Base-by-base conservation (phyloP, 495 filamentous ascomycete species). In the Acidomyces sp. region DNA sequence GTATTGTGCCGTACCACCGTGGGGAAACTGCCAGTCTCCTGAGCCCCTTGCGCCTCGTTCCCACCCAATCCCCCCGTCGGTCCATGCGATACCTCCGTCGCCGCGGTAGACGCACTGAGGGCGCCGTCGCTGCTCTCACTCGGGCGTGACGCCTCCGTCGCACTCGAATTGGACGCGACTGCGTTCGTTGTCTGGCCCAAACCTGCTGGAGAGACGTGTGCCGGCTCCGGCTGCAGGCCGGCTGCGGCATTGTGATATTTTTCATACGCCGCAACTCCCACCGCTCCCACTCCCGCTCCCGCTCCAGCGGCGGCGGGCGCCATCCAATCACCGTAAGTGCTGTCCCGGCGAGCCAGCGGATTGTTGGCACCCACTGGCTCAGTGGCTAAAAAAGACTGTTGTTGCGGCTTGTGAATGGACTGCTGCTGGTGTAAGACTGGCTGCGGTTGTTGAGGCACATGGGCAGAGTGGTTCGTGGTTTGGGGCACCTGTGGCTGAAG, bases 261-360 rank as follows among this genome's bases (percentile, higher is more conserved):
- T 2, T 19, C 33, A 29, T 54, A 55, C 7, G 49, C 55, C 20
- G 46, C 55, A 3, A 49, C 48, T 3, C 45, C 56, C 2, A 50
- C 18, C 6, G 40, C 53, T 16, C 51, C 57, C 13, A 46, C 55
- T 3, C 52, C 57, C 24, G 38, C 57, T 12, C 55, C 61, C 4
- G 42, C 60, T 12, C 48, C 58, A n/a, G 46, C 54, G 3, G 54
- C 59, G 12, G 53, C 53, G 23, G 60, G 59, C 4, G 55, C 52
- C 55, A 62, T 54, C 60, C 60, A 62, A 29, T 62, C 55, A 24
- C 56, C 59, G 35, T 63, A 61, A 9, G 18, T 43, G 21, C 46
- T 56, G 24, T 53, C 54, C 23, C 52, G 48, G 17, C 56, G 39
- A 15, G 15, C 22, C n/a, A 18, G 21, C 11, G 43, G 43, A 2